Conservation (phyloP, 1,284 basidiomycete genomes). For the Cutaneotrichosporon sp. region DNA sequence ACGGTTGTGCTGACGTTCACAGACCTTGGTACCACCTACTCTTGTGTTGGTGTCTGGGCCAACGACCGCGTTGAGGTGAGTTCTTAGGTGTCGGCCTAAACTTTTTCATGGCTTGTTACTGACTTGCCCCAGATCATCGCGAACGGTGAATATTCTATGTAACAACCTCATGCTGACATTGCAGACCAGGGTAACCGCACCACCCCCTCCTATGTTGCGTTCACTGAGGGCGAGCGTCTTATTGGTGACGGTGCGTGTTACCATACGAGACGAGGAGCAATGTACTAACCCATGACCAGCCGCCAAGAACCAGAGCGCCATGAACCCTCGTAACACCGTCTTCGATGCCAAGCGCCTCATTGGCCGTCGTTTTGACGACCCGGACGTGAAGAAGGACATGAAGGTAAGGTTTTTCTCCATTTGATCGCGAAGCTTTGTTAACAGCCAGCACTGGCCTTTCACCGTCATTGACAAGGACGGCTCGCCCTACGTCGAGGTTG, state of each 20-base stretch:
- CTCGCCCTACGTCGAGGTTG: conserved; percentile 56
- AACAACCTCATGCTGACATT: conserved; percentile 4
- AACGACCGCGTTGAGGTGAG: conserved; percentile 79
- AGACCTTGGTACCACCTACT: conserved; percentile 52
- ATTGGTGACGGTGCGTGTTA: conserved; percentile 69
- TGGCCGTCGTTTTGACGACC: conserved; percentile 82
- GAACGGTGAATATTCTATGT: conserved; percentile 56
- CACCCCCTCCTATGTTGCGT: conserved; percentile 98
- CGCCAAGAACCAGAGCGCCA: conserved; percentile 95
- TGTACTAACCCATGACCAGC: conserved; percentile 48
- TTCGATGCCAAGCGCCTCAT: conserved; percentile 97
- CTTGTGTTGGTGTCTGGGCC: conserved; percentile 91
- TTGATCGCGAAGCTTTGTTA: background rate
- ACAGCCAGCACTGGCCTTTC: conserved; percentile 62
- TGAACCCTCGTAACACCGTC: conserved; percentile 93
- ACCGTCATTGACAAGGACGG: conserved; percentile 57
- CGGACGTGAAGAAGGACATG: conserved; percentile 60
- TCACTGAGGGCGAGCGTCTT: conserved; percentile 94
- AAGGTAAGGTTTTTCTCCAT: conserved; percentile 47
- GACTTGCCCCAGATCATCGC: conserved; percentile 70
- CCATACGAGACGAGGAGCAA: background rate
- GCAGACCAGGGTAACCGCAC: conserved; percentile 93
- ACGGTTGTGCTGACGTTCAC: conserved; percentile 11
- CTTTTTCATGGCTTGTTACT: conserved; percentile 4
- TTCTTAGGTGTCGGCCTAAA: background rate